These are phyloP conservation scores for Fusarium gaditjirri DNA, from an alignment of 2,329 filamentous ascomycete species.

Conservation along the genomic window DNA sequence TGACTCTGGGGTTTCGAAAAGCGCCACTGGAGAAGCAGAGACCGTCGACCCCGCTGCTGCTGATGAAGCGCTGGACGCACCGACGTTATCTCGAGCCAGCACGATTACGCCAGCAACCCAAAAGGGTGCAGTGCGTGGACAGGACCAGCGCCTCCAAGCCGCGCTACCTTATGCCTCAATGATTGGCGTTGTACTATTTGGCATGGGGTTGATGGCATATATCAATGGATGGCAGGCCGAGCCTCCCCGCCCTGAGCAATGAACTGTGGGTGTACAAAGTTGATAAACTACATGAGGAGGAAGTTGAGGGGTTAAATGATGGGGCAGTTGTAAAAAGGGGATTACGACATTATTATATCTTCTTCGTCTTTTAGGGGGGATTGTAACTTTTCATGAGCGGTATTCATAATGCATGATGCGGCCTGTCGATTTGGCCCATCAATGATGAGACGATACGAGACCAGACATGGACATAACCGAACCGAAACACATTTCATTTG, in stretches of 20 bases:
- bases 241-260: conserved; percentile 49
- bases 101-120: conserved; percentile 60
- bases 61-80: conserved; percentile 53
- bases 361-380: conserved; percentile 24
- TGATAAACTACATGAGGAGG: conserved; percentile 33
- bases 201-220: conserved; percentile 87
- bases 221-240: conserved; percentile 80
- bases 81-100: conserved; percentile 59
- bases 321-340: conserved; percentile 18
- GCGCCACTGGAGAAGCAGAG: conserved; percentile 23
- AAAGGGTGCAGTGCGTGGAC: conserved; percentile 53
- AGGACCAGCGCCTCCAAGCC: conserved; percentile 58
- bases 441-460: conserved; percentile 48
- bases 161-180: conserved; percentile 82
- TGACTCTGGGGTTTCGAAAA: conserved; percentile 36
- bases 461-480: conserved; percentile 47
- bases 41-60: conserved; percentile 36
- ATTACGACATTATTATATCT: conserved; percentile 40
- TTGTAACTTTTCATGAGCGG: conserved; percentile 45
- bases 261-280: conserved; percentile 30
- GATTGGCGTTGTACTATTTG: conserved; percentile 82
- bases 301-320: conserved; percentile 13
- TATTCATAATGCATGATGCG: conserved; percentile 48
- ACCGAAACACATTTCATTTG: conserved; percentile 43
- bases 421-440: conserved; percentile 42